phyloP scores from a whole-genome alignment of 345 rosid genomes.

The Microcos paniculata region DNA sequence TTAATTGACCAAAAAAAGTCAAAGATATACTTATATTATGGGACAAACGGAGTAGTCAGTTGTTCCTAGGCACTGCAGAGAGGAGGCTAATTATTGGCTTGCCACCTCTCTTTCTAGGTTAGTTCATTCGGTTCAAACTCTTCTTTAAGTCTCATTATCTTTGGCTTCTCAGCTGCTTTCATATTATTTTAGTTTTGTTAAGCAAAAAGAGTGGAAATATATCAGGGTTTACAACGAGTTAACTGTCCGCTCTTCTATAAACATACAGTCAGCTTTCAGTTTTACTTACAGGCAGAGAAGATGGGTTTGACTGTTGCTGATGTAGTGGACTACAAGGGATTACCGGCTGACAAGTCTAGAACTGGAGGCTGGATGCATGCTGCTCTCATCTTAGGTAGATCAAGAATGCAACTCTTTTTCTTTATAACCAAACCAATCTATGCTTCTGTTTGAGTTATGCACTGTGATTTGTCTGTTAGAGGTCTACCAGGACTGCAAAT shows the following conservation, averaged over 20 bases:
- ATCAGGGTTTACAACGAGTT: not conserved
- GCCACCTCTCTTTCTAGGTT: not conserved
- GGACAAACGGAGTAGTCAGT: too few species aligned
- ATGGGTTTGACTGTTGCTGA: constrained; percentile 39
- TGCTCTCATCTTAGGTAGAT: constrained; percentile 59
- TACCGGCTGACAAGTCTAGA: constrained; percentile 56
- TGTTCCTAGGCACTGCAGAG: constrained; percentile 8
- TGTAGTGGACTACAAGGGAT: constrained; percentile 56
- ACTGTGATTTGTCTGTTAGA: not conserved
- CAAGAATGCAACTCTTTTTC: not conserved
- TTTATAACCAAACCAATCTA: not conserved
- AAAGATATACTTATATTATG: too few species aligned
- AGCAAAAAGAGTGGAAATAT: not conserved
- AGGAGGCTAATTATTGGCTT: constrained; percentile 2
- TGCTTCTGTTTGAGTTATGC: not conserved
- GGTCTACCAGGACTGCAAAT: not conserved
- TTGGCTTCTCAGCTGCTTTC: not conserved
- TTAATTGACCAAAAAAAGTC: too few species aligned
- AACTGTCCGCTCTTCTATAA: not conserved
- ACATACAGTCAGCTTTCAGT: not conserved
- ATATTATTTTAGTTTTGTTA: not conserved
- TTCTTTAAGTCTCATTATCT: not conserved
- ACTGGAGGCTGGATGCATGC: constrained; percentile 74
- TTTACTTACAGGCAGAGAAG: constrained; percentile 38
- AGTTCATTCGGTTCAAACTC: not conserved